Evolutionary conservation across 306 rosid species (phyloP).

Genomic region (Vigna angularis): DNA sequence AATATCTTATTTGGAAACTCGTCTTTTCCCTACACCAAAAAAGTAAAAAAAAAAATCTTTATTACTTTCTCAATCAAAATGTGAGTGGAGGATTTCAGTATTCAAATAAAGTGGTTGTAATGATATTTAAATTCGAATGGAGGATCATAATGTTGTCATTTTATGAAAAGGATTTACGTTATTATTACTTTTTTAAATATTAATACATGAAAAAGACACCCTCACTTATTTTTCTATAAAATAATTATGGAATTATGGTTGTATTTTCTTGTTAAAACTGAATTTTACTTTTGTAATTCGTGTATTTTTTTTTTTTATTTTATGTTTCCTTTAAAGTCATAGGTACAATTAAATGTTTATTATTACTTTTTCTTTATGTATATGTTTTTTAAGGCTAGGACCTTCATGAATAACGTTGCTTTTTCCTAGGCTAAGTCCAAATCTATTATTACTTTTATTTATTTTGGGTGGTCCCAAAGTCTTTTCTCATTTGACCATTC

Average conservation of each 20-base stretch:
- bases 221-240: not conserved
- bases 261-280: not conserved
- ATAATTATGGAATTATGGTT: not conserved
- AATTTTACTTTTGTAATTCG: not conserved
- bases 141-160: not conserved
- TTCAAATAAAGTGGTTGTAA: not conserved
- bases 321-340: not conserved
- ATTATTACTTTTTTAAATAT: not conserved
- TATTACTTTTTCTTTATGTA: not conserved
- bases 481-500: slow-evolving; percentile 36
- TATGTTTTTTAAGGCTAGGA: not conserved
- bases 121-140: not conserved
- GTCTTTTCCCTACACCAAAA: not conserved
- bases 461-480: slow-evolving; percentile 19
- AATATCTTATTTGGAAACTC: not conserved
- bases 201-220: not conserved
- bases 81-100: not conserved
- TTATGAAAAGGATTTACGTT: not conserved
- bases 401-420: not conserved
- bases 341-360: not conserved
- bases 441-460: slow-evolving; percentile 7
- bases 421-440: not conserved
- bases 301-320: not conserved
- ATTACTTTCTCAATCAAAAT: not conserved
- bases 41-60: not conserved